A percentile compares a stretch with the other conserved stretches of the same genome.
Conservation (phyloP, 1,139 yeast species). For the Geotrichum restrictum region DNA sequence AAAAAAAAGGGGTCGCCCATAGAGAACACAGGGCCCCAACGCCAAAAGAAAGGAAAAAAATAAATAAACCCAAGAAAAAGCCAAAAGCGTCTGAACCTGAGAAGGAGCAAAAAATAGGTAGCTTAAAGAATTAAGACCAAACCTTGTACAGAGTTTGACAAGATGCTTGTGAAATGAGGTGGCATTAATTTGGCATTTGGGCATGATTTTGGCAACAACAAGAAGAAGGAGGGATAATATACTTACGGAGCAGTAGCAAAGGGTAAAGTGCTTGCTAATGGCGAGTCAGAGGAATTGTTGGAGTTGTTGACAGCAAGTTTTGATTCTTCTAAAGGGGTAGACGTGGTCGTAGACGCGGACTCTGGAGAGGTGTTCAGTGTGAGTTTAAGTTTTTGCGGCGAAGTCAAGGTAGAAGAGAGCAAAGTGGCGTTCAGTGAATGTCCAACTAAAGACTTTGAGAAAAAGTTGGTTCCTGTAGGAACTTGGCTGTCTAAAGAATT, state of each 20-base stretch:
- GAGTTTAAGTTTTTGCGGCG: not conserved
- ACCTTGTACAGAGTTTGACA: not conserved
- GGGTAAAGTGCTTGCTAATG: not conserved
- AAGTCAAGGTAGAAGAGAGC: not conserved
- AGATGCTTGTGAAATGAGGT: not conserved
- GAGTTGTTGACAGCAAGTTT: not conserved
- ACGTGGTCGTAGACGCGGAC: not conserved
- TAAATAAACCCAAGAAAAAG: not conserved
- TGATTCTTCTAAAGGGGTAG: not conserved
- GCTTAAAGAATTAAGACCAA: not conserved
- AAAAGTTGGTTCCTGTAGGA: too few species aligned
- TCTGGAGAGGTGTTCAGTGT: not conserved
- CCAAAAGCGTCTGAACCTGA: not conserved
- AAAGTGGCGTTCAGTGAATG: too few species aligned
- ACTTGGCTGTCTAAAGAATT: not conserved
- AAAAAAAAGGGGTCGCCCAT: conserved; percentile 1
- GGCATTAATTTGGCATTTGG: not conserved
- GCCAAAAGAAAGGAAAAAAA: conserved; percentile 5
- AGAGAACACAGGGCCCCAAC: not conserved
- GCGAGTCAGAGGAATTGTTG: not conserved
- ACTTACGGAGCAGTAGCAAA: not conserved
- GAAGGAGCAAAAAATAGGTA: not conserved
- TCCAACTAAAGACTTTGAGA: too few species aligned
- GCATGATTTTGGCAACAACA: not conserved
- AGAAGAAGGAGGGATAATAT: not conserved